Percentiles rank a stretch among this genome's conserved stretches.
Evolutionary conservation across 1,284 basidiomycete genomes (phyloP).

Genomic region (Porodaedalea pini): DNA sequence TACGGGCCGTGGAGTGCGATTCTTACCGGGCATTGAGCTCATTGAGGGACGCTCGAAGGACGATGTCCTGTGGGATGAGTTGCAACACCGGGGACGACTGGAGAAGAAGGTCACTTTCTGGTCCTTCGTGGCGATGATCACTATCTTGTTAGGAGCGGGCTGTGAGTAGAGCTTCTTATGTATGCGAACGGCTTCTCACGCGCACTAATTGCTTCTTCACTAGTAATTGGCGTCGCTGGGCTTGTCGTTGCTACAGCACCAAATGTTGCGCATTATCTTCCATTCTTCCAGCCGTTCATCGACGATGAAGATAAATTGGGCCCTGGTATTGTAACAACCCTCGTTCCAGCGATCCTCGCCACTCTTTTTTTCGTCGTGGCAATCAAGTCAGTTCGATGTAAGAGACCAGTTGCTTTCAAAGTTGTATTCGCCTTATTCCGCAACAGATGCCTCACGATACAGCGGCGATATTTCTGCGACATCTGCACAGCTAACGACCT

Average conservation of each 20-base stretch:
- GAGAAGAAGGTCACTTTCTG: slow-evolving; percentile 50
- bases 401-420: slow-evolving; percentile 28
- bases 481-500: slow-evolving; percentile 52
- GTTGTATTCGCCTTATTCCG: background rate
- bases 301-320: slow-evolving; percentile 44
- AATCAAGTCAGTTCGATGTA: slow-evolving; percentile 54
- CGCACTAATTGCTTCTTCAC: slow-evolving; percentile 21
- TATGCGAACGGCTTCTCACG: no score
- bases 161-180: slow-evolving; percentile 44
- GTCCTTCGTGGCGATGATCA: slow-evolving; percentile 47
- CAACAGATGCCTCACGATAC: slow-evolving; percentile 46
- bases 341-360: slow-evolving; percentile 62
- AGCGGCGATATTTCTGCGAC: slow-evolving; percentile 61
- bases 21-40: slow-evolving; percentile 59
- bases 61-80: slow-evolving; percentile 74
- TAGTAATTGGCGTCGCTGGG: slow-evolving; percentile 68
- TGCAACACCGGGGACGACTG: slow-evolving; percentile 54
- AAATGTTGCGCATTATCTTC: slow-evolving; percentile 65
- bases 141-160: slow-evolving; percentile 51
- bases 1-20: slow-evolving; percentile 63
- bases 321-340: slow-evolving; percentile 59
- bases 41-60: slow-evolving; percentile 78
- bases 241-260: slow-evolving; percentile 65
- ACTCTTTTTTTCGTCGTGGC: slow-evolving; percentile 55
- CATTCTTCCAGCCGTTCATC: slow-evolving; percentile 58